Evolutionary conservation across 805 yeast species (phyloP).

Genomic region (Nakazawaea ernobii): DNA sequence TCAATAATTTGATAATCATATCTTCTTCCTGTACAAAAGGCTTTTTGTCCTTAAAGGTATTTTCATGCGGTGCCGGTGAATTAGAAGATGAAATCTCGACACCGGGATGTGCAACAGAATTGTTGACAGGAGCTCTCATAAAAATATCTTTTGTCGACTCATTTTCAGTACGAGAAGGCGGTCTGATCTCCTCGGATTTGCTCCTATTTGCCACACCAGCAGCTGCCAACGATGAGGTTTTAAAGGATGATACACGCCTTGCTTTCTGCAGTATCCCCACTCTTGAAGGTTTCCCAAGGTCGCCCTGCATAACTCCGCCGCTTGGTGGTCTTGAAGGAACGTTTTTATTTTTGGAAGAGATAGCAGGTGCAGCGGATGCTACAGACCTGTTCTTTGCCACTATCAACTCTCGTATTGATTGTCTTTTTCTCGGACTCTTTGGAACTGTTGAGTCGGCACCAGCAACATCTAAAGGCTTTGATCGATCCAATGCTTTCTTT

Average conservation of each 20-base stretch:
- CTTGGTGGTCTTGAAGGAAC: conserved; percentile 7
- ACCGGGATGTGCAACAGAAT: no score
- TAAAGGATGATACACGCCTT: conserved; percentile 2
- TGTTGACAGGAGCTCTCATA: neutral
- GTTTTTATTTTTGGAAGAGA: conserved; percentile 1
- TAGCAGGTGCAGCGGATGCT: conserved; percentile 24
- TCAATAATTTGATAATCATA: conserved; percentile 30
- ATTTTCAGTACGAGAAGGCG: neutral
- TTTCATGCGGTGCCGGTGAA: neutral
- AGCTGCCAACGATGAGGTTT: neutral
- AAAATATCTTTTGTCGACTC: neutral
- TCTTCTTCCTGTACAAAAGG: conserved; percentile 17
- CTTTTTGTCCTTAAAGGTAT: no score
- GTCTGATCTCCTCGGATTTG: neutral
- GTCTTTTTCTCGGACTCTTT: conserved; percentile 22
- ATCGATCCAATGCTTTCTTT: conserved; percentile 56
- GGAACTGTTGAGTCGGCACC: conserved; percentile 12
- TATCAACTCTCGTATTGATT: conserved; percentile 44
- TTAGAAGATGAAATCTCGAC: neutral
- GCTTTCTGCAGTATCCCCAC: neutral
- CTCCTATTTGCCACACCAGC: conserved; percentile 4
- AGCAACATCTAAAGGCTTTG: conserved; percentile 37
- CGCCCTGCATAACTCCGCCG: neutral
- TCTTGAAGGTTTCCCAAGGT: conserved; percentile 1
- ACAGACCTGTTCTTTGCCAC: conserved; percentile 34